Evolutionary conservation across 352 stramenopile genomes (phyloP), one percentile per base, ranked within the genome.

Genomic region (Plasmopara halstedii): DNA sequence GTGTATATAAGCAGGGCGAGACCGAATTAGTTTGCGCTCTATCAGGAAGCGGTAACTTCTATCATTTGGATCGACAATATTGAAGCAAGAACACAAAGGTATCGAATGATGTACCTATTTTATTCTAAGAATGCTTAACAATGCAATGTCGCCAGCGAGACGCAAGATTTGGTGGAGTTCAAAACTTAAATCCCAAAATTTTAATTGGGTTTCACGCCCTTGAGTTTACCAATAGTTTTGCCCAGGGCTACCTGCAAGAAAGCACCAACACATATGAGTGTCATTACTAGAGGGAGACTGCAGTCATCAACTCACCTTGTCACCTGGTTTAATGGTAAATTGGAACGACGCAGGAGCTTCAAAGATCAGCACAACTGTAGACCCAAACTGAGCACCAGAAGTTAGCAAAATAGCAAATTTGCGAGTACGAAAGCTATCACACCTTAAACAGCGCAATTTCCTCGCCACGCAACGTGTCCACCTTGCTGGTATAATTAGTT

Each of bases 361-460:
- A 39, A 94, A 94, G 32, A 94, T 72, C 13, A 94, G 56, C 38
- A 94, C 80, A 36, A 94, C 74, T 3, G 83, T 94, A 32, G 83
- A 94, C 17, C 83, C 80, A 25, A 94, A 54, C 69, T 81, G 50
- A 10, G 25, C 25, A 29, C 3, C 25, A 5, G 7, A 4, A 29
- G 13, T 56, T 50, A 50, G 42, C 2, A 34, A 19, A 38, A 5
- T 29, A 11, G 11, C 43, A 31, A 18, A 21, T 27, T 4, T 15
- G 18, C 17, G 8, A 22, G 18, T 34, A 32, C 0, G 22, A 19
- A 37, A 29, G 4, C 6, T 5, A 19, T 38, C 51, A 6, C 41
- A 86, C 74, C 67, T 85, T 88, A 51, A 91, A 91, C 46, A 84
- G 72, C 17, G 80, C 80, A 50, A 88, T 79, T 42, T 91, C 76